phyloP scores from a whole-genome alignment of 2,329 filamentous ascomycete species.

The Calonectria fujianensis region DNA sequence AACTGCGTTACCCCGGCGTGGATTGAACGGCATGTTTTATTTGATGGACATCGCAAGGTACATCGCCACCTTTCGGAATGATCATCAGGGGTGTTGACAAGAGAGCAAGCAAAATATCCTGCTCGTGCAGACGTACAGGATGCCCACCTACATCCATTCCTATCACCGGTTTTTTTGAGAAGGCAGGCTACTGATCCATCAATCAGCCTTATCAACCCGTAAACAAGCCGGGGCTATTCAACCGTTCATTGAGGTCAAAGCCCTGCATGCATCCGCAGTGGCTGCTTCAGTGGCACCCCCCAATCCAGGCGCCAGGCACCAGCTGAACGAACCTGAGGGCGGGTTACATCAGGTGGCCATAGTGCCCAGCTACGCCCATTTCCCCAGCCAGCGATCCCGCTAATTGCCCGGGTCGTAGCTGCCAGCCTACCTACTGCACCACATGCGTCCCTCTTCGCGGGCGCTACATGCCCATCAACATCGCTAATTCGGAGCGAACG shows the following conservation, averaged over 20 bases:
- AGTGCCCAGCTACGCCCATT: constrained; percentile 26
- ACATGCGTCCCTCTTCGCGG: constrained; percentile 3
- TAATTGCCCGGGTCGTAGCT: constrained; percentile 22
- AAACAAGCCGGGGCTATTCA: not conserved
- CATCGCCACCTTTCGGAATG: not conserved
- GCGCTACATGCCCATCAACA: constrained; percentile 18
- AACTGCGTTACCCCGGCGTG: not conserved
- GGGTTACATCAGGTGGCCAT: constrained; percentile 24
- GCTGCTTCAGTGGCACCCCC: constrained; percentile 33
- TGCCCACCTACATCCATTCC: not conserved
- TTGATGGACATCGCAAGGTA: not conserved
- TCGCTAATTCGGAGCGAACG: constrained; percentile 20
- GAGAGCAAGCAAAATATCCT: not conserved
- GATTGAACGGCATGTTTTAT: not conserved
- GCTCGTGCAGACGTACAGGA: not conserved
- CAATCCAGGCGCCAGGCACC: constrained; percentile 9
- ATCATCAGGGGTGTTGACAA: not conserved
- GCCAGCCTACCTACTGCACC: constrained; percentile 19
- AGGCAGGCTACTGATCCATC: not conserved
- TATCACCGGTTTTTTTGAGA: not conserved
- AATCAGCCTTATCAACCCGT: not conserved
- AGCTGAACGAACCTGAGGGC: constrained; percentile 33
- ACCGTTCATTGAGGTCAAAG: constrained; percentile 30
- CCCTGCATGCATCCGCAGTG: constrained; percentile 34
- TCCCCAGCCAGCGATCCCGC: constrained; percentile 35